Base-by-base conservation (phyloP, 805 yeast genomes). In the Ogataea glucozyma region DNA sequence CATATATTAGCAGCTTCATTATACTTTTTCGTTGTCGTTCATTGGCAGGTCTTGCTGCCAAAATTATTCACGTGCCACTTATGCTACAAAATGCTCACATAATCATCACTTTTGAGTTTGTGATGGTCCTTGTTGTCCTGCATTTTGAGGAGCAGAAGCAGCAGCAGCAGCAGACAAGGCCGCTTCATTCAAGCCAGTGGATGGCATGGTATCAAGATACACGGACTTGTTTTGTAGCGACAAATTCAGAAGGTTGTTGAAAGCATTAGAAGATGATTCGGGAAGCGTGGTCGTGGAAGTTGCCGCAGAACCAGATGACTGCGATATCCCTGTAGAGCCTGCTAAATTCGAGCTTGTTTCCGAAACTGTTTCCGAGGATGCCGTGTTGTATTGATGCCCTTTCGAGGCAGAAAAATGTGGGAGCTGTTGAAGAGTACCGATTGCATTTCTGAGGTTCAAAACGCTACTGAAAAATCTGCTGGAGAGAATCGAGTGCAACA, bases 401-500 rank as follows among this genome's bases (percentile, higher is more conserved):
- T 74, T 75, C 1, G 84, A 70, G 0, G 86, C 83, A 6, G 80
- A 73, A 55, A 78, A 82, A 16, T 68, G 67, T 0, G 83, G 76
- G 39, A 83, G 54, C 13, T 66, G 60, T 29, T 73, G 74, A 4
- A 83, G 64, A 19, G 62, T 62, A 12, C 66, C 60, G 31, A 82
- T 56, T 0, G 84, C 77, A 23, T 73, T 68, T 18, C 72, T 65
- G 31, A 83, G 55, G 44, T 65, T 59, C 37, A 60, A 57, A 6
- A 67, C 65, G 2, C 81, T 69, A 31, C 83, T 72, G 50, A 82
- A 65, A 24, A 88, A 63, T 46, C 97, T 68, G 26, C 90, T 81
- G 14, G 86, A 77, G 6, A 91, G 69, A 2, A 90, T 75, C 27
- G 85, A 81, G 56, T 81, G 80, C 1, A 87, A 73, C 13, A 79